Percentiles rank a stretch among this genome's conserved stretches.
Conservation (phyloP, 441 rosid genomes). For the Aquilaria agallochum region DNA sequence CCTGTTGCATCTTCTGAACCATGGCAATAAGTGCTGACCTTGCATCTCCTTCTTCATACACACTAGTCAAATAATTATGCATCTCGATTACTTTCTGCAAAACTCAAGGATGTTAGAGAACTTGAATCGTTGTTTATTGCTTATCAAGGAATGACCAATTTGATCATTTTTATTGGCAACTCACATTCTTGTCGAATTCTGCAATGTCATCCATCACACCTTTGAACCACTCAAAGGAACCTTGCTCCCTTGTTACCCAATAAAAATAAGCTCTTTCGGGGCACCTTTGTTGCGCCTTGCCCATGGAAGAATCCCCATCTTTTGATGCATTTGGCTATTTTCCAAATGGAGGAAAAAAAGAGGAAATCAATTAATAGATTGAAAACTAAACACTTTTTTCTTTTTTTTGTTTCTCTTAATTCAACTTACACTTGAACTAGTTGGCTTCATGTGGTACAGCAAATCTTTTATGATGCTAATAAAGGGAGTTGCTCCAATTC, state of each 20-base stretch:
- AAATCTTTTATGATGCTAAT: constrained; percentile 91
- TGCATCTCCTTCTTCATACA: constrained; percentile 96
- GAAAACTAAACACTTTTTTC: not conserved
- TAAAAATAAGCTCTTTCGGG: constrained; percentile 94
- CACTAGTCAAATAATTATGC: constrained; percentile 97
- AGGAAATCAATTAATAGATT: not conserved
- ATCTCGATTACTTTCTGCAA: constrained; percentile 80
- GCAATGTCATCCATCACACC: constrained; percentile 99
- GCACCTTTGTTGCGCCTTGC: constrained; percentile 28
- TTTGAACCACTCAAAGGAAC: constrained; percentile 96
- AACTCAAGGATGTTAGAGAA: not conserved
- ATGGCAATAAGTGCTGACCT: constrained; percentile 90
- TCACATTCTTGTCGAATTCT: constrained; percentile 59
- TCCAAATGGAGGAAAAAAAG: too few species aligned
- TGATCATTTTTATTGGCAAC: constrained; percentile 6
- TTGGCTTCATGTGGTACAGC: constrained; percentile 56
- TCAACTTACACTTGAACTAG: constrained; percentile 8
- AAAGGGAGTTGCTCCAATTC: constrained; percentile 97
- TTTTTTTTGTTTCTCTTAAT: not conserved
- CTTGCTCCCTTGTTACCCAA: constrained; percentile 98
- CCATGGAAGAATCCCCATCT: too few species aligned
- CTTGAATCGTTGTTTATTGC: not conserved
- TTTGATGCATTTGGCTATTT: too few species aligned
- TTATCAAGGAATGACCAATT: not conserved
- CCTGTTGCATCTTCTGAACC: constrained; percentile 94